Percentiles rank a stretch among this genome's conserved stretches.
These are phyloP conservation scores for Exobasidium cylindrosporum DNA, from an alignment of 1,284 basidiomycete species.

Conservation along the genomic window DNA sequence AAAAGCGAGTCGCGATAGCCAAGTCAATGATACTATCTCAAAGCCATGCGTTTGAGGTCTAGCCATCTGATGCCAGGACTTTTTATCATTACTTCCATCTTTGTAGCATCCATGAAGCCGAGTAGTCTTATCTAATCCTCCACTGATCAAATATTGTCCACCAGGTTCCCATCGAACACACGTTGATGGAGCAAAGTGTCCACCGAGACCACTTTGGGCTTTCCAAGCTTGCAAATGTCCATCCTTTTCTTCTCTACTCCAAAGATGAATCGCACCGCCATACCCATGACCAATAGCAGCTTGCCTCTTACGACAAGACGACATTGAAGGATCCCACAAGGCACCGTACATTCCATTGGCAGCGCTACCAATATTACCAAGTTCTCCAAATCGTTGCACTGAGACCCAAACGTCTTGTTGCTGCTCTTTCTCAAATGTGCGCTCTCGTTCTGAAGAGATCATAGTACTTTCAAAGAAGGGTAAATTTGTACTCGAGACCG, in stretches of 20 bases:
- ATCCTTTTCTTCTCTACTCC: conserved; percentile 18
- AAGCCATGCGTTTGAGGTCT: conserved; percentile 54
- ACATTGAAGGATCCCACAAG: not conserved
- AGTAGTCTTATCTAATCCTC: conserved; percentile 47
- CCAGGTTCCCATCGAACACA: conserved; percentile 45
- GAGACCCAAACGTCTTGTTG: conserved; percentile 45
- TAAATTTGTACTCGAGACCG: conserved; percentile 11
- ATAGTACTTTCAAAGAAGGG: conserved; percentile 31
- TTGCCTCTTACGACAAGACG: not conserved
- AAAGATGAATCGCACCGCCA: conserved; percentile 48
- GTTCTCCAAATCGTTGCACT: conserved; percentile 48
- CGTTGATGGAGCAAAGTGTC: conserved; percentile 42
- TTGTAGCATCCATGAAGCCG: conserved; percentile 29
- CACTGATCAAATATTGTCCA: conserved; percentile 44
- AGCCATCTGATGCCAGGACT: conserved; percentile 50
- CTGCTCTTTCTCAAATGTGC: conserved; percentile 21
- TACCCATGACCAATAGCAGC: conserved; percentile 46
- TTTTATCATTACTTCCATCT: not conserved
- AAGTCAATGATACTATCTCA: conserved; percentile 40
- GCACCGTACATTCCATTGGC: not conserved
- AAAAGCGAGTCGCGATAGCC: conserved; percentile 47
- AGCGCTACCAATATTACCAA: conserved; percentile 43
- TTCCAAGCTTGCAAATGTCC: conserved; percentile 19
- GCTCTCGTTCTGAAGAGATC: not conserved
- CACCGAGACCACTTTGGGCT: conserved; percentile 25